Evolutionary conservation across 805 yeast genomes (phyloP).

Genomic region (Starmerella stigmatis): DNA sequence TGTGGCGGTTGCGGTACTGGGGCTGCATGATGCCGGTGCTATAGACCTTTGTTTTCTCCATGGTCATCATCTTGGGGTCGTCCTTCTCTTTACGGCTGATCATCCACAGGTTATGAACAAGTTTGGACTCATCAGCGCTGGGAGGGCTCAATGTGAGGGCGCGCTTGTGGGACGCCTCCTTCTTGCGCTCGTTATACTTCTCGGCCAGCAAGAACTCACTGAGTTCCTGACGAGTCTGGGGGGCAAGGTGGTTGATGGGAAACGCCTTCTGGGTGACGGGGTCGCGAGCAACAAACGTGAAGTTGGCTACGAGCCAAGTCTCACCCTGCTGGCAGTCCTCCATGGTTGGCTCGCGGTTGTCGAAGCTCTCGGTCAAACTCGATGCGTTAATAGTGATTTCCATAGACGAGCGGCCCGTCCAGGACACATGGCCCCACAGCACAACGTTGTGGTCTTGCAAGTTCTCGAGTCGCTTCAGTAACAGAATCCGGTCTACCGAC

Average conservation of each 20-base stretch:
- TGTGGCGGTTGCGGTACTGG: slow-evolving; percentile 88
- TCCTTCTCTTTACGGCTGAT: not conserved
- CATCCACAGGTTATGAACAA: slow-evolving; percentile 68
- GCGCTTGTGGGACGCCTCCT: slow-evolving; percentile 57
- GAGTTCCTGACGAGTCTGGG: slow-evolving; percentile 68
- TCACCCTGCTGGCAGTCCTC: slow-evolving; percentile 54
- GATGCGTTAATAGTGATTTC: slow-evolving; percentile 87
- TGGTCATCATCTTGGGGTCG: slow-evolving; percentile 39
- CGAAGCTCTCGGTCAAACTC: slow-evolving; percentile 36
- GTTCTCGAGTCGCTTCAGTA: slow-evolving; percentile 75
- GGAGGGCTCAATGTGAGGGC: slow-evolving; percentile 62
- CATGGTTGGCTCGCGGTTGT: slow-evolving; percentile 38
- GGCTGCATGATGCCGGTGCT: slow-evolving; percentile 92
- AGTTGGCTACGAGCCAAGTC: slow-evolving; percentile 76
- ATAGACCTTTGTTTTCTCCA: slow-evolving; percentile 60
- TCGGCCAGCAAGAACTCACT: slow-evolving; percentile 79
- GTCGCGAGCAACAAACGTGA: slow-evolving; percentile 91
- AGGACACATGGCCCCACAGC: slow-evolving; percentile 81
- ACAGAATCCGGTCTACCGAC: slow-evolving; percentile 80
- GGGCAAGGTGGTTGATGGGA: slow-evolving; percentile 72
- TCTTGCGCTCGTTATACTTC: slow-evolving; percentile 77
- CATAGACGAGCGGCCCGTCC: slow-evolving; percentile 94
- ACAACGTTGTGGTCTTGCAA: slow-evolving; percentile 64
- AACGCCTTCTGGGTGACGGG: slow-evolving; percentile 85
- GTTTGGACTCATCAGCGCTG: slow-evolving; percentile 54